phyloP scores from a whole-genome alignment of 1,139 yeast species.

The Pichia cactophila region DNA sequence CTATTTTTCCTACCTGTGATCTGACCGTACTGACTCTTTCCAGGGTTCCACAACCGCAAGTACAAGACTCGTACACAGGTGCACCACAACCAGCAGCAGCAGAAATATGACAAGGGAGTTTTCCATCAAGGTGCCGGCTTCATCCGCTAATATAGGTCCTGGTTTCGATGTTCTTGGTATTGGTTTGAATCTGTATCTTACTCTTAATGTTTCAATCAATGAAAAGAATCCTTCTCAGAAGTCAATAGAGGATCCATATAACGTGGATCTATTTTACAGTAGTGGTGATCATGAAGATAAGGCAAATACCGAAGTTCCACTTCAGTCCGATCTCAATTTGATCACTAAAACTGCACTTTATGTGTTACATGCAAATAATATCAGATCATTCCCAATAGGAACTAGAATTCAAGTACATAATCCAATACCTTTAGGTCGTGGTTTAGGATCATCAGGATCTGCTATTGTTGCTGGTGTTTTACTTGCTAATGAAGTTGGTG shows the following conservation, averaged over 20 bases:
- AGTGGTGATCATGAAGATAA: slow-evolving; percentile 30
- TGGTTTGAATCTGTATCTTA: slow-evolving; percentile 69
- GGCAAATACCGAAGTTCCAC: slow-evolving; percentile 59
- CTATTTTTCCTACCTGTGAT: too few relatives aligned
- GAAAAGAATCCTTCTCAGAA: slow-evolving; percentile 42
- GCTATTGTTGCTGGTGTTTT: slow-evolving; percentile 98
- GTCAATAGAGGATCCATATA: slow-evolving; percentile 48
- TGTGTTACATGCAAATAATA: slow-evolving; percentile 74
- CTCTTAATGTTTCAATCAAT: slow-evolving; percentile 44
- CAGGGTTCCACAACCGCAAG: neutral
- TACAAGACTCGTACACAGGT: neutral
- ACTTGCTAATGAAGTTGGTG: slow-evolving; percentile 79
- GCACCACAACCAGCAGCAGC: neutral
- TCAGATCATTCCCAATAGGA: slow-evolving; percentile 70
- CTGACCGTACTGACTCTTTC: too few relatives aligned
- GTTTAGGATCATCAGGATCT: slow-evolving; percentile 96
- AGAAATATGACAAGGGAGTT: slow-evolving; percentile 32
- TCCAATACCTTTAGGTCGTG: slow-evolving; percentile 95
- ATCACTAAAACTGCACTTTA: slow-evolving; percentile 91
- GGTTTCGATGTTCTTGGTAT: slow-evolving; percentile 96
- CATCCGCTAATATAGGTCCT: slow-evolving; percentile 97
- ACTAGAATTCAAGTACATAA: slow-evolving; percentile 76
- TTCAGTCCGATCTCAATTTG: slow-evolving; percentile 67
- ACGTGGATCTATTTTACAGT: slow-evolving; percentile 62
- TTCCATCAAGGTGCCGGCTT: slow-evolving; percentile 79